Percentiles rank a stretch among this genome's conserved stretches.
Conservation (phyloP, 1,284 basidiomycete genomes). For the Anthracocystis setariae region DNA sequence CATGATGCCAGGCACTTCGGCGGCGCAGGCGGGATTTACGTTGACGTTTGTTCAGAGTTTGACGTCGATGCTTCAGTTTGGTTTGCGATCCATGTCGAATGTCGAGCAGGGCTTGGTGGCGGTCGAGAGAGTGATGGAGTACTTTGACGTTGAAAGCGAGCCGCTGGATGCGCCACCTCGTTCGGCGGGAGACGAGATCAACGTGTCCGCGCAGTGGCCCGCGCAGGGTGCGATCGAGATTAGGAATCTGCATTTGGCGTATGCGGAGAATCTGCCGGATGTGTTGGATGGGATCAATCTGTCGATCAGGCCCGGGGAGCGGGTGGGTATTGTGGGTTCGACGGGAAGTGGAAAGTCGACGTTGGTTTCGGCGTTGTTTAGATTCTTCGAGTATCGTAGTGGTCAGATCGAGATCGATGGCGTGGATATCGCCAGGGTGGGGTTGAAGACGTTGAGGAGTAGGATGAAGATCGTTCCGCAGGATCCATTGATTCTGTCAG, state of each 20-base stretch:
- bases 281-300: constrained; percentile 70
- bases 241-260: constrained; percentile 68
- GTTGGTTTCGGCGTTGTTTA: constrained; percentile 79
- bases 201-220: constrained; percentile 62
- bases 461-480: constrained; percentile 61
- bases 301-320: constrained; percentile 69
- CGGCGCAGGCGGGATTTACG: constrained; percentile 53
- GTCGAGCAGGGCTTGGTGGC: constrained; percentile 67
- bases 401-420: constrained; percentile 80
- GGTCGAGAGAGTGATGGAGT: constrained; percentile 66
- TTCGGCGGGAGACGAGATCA: constrained; percentile 14
- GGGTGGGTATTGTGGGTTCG: constrained; percentile 72
- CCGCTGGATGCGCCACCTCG: constrained; percentile 47
- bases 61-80: constrained; percentile 51
- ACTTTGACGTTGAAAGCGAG: constrained; percentile 49
- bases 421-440: constrained; percentile 71
- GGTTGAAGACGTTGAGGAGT: constrained; percentile 68
- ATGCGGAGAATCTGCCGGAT: constrained; percentile 70
- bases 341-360: constrained; percentile 77
- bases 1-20: constrained; percentile 23
- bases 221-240: constrained; percentile 59
- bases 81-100: constrained; percentile 65
- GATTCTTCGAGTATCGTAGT: constrained; percentile 75
- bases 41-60: constrained; percentile 58
- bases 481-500: constrained; percentile 67